These are phyloP conservation scores for Saccharomycopsis oosterbeekiorum DNA, from an alignment of 805 yeast genomes.

Conservation along the genomic window DNA sequence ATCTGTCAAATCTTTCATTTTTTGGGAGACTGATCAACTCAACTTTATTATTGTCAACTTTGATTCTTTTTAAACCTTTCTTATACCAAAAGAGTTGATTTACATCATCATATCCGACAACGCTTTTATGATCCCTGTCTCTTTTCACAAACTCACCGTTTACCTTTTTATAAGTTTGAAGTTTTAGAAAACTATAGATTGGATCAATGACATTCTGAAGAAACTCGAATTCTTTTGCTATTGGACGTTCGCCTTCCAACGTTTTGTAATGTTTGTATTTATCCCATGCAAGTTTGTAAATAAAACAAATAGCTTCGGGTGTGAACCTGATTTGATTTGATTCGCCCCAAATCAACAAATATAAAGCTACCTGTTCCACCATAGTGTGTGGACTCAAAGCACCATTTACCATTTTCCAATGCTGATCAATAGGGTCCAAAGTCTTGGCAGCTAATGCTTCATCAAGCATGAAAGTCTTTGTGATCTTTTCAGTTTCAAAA, in stretches of 20 bases:
- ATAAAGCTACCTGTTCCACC: conserved; percentile 69
- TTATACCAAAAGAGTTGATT: conserved; percentile 99
- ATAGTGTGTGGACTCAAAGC: conserved; percentile 62
- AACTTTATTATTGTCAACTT: conserved; percentile 53
- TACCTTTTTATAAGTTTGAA: conserved; percentile 71
- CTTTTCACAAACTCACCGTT: conserved; percentile 79
- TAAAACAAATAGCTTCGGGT: conserved; percentile 44
- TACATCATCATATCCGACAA: conserved; percentile 94
- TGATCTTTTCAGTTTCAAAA: background rate
- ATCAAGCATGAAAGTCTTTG: background rate
- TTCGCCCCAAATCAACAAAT: conserved; percentile 79
- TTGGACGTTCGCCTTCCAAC: conserved; percentile 29
- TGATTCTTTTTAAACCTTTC: conserved; percentile 87
- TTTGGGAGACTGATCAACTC: conserved; percentile 73
- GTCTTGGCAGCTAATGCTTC: conserved; percentile 3
- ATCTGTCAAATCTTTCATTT: conserved; percentile 75
- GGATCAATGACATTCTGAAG: conserved; percentile 90
- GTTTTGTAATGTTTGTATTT: conserved; percentile 26
- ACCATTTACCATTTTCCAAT: conserved; percentile 82
- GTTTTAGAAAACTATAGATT: conserved; percentile 64
- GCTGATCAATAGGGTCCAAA: conserved; percentile 25
- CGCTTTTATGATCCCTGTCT: conserved; percentile 72
- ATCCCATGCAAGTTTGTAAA: conserved; percentile 47
- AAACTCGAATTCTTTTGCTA: conserved; percentile 31
- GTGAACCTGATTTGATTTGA: conserved; percentile 83